These are phyloP conservation scores for Poteriospumella lacustris DNA, from an alignment of 108 stramenopile genomes.

Conservation along the genomic window DNA sequence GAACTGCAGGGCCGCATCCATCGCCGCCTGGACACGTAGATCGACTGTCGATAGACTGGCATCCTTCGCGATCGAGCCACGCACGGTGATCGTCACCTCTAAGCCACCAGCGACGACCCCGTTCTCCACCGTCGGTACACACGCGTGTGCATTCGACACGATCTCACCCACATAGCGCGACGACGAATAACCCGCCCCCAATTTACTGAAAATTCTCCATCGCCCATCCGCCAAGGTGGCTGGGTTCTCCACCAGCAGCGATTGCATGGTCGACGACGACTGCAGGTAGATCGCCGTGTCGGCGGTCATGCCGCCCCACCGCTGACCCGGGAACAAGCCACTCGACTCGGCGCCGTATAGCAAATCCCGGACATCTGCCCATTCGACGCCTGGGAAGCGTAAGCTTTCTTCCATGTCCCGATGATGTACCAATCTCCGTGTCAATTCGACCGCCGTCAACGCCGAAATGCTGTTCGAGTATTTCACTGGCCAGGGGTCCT, in stretches of 20 bases:
- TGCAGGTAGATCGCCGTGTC: slow-evolving; percentile 20
- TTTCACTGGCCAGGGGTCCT: slow-evolving; percentile 12
- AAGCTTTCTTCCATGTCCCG: not conserved
- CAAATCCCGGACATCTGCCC: slow-evolving; percentile 6
- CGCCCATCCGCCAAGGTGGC: not conserved
- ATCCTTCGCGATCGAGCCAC: slow-evolving; percentile 4
- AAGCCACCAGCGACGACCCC: not conserved
- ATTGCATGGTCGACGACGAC: not conserved
- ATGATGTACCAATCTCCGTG: slow-evolving; percentile 9
- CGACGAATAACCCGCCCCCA: slow-evolving; percentile 23
- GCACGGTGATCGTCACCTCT: not conserved
- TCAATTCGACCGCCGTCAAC: slow-evolving; percentile 23
- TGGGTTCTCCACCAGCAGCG: not conserved
- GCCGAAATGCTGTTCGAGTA: slow-evolving; percentile 18
- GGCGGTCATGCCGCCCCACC: slow-evolving; percentile 27
- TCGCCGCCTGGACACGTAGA: no score
- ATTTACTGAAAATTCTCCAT: slow-evolving; percentile 11
- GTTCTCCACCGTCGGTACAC: slow-evolving; percentile 5
- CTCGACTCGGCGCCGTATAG: slow-evolving; percentile 9
- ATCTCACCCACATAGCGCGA: slow-evolving; percentile 4
- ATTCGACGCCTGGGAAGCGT: not conserved
- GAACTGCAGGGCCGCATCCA: no score
- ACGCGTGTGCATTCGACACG: slow-evolving; percentile 11
- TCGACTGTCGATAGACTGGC: not conserved
- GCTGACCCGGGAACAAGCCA: not conserved